Percentiles rank a stretch among this genome's conserved stretches.
Evolutionary conservation across 2,329 filamentous ascomycete species (phyloP).

Genomic region (Iodosphaeria phyllophila): DNA sequence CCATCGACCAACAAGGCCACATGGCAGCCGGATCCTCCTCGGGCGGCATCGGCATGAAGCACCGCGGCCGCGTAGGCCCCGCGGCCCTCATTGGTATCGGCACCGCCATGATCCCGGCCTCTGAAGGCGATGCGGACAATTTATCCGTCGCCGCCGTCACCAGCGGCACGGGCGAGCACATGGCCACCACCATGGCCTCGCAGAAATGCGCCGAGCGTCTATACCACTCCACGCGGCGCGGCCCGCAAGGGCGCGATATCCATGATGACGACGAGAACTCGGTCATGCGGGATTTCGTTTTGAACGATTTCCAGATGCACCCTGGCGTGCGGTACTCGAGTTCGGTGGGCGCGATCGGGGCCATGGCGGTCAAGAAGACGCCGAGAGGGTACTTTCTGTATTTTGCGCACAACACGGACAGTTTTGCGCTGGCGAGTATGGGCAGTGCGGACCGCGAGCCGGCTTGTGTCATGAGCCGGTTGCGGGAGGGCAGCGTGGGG

Average conservation of each 20-base stretch:
- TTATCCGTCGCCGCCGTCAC: slow-evolving; percentile 68
- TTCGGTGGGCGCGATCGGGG: slow-evolving; percentile 74
- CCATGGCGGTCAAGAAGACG: slow-evolving; percentile 78
- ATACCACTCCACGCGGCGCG: slow-evolving; percentile 49
- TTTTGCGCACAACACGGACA: slow-evolving; percentile 93
- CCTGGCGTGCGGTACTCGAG: slow-evolving; percentile 65
- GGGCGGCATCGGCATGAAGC: slow-evolving; percentile 97
- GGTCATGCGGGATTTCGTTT: slow-evolving; percentile 57
- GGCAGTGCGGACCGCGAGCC: slow-evolving; percentile 57
- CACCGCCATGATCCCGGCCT: slow-evolving; percentile 67
- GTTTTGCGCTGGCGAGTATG: slow-evolving; percentile 76
- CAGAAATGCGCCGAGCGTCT: slow-evolving; percentile 72
- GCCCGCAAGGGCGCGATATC: slow-evolving; percentile 39
- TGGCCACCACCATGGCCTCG: slow-evolving; percentile 88
- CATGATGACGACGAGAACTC: slow-evolving; percentile 59
- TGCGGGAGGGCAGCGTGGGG: slow-evolving; percentile 24
- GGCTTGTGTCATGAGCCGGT: slow-evolving; percentile 75
- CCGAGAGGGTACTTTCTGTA: slow-evolving; percentile 62
- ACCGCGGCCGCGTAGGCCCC: slow-evolving; percentile 75
- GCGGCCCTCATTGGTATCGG: slow-evolving; percentile 86
- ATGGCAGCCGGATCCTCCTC: slow-evolving; percentile 94
- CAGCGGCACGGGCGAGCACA: slow-evolving; percentile 92
- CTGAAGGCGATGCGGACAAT: slow-evolving; percentile 48
- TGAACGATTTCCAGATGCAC: slow-evolving; percentile 83
- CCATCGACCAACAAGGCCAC: slow-evolving; percentile 66